Percentiles rank a stretch among this genome's conserved stretches.
Conservation (phyloP, 257 asterid genomes). For the Solanum lycopersicoides region DNA sequence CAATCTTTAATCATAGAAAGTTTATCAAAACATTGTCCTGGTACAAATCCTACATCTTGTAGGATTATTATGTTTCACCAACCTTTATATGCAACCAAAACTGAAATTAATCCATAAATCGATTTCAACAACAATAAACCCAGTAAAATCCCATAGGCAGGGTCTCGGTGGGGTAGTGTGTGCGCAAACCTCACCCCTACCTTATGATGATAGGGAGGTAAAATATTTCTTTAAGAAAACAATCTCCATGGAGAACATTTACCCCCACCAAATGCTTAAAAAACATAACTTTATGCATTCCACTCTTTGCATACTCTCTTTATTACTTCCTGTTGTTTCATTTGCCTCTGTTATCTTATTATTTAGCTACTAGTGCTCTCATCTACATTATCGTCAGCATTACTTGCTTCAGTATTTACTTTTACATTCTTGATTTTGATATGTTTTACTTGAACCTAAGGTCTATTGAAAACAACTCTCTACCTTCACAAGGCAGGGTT, state of each 20-base stretch:
- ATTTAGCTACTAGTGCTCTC: neutral
- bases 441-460: neutral
- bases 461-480: neutral
- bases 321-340: neutral
- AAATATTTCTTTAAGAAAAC: neutral
- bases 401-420: neutral
- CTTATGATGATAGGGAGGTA: neutral
- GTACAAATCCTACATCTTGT: neutral
- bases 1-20: neutral
- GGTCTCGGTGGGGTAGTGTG: neutral
- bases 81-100: neutral
- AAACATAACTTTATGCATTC: neutral
- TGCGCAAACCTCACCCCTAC: neutral
- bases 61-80: neutral
- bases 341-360: neutral
- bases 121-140: neutral
- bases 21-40: neutral
- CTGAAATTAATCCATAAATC: neutral
- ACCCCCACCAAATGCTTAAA: neutral
- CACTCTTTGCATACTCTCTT: neutral
- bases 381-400: neutral
- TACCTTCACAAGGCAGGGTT: neutral
- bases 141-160: neutral
- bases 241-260: neutral
- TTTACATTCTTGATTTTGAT: neutral